Base-by-base conservation (phyloP, 177 flowering plant species). In the Viscum album region DNA sequence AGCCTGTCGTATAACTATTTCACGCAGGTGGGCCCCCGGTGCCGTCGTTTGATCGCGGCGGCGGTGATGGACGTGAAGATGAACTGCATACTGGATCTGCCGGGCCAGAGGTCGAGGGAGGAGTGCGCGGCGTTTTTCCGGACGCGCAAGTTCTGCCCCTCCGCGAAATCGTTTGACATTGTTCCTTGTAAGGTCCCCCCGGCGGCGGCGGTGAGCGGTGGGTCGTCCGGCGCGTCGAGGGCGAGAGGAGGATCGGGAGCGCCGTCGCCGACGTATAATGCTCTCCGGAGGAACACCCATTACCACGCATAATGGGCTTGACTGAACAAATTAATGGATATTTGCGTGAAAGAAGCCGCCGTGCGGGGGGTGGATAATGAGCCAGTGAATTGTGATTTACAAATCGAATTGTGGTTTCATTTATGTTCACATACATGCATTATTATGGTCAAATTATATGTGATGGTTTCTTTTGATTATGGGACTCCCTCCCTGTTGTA, bases 1-100 rank as follows among this genome's bases (percentile, higher is more conserved):
- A 35, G 63, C 0, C 50, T 71, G 63, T 52, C 66, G 17, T 29
- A 17, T 17, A 75, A 75, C 35, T 75, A 71, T n/a, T 67, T 75
- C 28, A 75, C 74, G 45, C 70, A 68, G 63, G 70, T 54, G 33
- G 70, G 70, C 6, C 63, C 63, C 12, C 33, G 34, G 0, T 68
- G 70, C 26, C 58, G 70, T 26, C 28, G 31, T 17, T 30, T 68
- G 62, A 68, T 68, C 8, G 24, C 28, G 63, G 5, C 1, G 30
- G 23, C 13, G 33, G 63, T 29, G 43, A 35, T 68, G 58, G 63
- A 68, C 33, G 45, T 56, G 60, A 52, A 45, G 63, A 68, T 34
- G 70, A 68, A 68, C 47, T 68, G 70, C 33, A 54, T 68, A 33
- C 16, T 29, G 30, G 70, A 30, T 21, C 63, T 68, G 54, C 61